Conservation (phyloP, 805 yeast genomes). For the Ogataea nitratoaversa region DNA sequence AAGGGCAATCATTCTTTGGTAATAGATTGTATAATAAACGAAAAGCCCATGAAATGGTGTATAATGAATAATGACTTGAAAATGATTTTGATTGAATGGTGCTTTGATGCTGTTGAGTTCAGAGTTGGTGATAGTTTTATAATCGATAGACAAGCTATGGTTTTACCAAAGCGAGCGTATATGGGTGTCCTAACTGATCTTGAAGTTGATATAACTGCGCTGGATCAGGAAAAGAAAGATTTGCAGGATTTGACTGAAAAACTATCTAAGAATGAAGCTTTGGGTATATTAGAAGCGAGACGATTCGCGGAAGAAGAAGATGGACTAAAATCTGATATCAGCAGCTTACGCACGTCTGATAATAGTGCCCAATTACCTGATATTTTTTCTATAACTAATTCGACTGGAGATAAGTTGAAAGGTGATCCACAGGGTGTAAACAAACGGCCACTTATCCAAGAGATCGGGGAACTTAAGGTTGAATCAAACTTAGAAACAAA, state of each 20-base stretch:
- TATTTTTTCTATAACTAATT: conserved; percentile 1
- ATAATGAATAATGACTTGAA: conserved; percentile 53
- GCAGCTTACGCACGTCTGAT: no score
- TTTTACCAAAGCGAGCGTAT: conserved; percentile 65
- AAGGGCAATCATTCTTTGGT: conserved; percentile 62
- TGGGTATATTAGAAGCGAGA: conserved; percentile 40
- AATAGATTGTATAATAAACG: conserved; percentile 76
- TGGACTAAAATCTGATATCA: no score
- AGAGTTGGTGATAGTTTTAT: conserved; percentile 26
- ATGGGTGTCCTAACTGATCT: conserved; percentile 61
- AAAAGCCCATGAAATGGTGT: conserved; percentile 58
- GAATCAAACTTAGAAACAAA: neutral
- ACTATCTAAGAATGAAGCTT: conserved; percentile 38
- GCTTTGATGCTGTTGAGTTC: conserved; percentile 70
- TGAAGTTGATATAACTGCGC: conserved; percentile 38
- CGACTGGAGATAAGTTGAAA: neutral
- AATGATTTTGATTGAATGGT: conserved; percentile 74
- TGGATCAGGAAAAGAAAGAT: conserved; percentile 34
- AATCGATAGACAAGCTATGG: conserved; percentile 56
- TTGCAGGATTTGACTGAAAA: conserved; percentile 27
- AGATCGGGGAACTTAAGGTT: conserved; percentile 34
- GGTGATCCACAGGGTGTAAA: no score
- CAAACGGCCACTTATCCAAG: conserved; percentile 49
- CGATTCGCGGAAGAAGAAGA: conserved; percentile 17
- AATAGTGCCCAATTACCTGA: conserved; percentile 1